phyloP scores from a whole-genome alignment of 1,284 basidiomycete species.

The Cutaneotrichosporon spelunceum region DNA sequence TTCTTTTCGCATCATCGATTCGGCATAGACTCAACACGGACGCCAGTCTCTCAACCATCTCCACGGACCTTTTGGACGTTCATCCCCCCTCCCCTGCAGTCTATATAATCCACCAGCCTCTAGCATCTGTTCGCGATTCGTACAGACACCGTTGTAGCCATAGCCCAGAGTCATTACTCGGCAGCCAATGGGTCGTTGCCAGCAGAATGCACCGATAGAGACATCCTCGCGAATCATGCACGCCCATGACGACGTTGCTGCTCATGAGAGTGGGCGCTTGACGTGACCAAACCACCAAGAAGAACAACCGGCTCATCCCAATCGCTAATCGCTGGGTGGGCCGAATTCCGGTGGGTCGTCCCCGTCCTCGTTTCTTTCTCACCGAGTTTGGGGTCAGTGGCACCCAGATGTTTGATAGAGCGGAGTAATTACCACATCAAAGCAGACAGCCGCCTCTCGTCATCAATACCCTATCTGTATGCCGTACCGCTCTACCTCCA shows the following conservation, averaged over 20 bases:
- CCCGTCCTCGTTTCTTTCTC: no score
- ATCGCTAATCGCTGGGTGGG: background rate
- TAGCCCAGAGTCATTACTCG: constrained; percentile 6
- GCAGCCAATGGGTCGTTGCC: constrained; percentile 8
- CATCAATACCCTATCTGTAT: background rate
- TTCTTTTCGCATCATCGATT: constrained; percentile 4
- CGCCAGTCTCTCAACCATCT: background rate
- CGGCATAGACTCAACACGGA: constrained; percentile 4
- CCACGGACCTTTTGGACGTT: constrained; percentile 10
- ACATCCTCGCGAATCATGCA: background rate
- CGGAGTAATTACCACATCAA: background rate
- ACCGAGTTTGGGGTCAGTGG: background rate
- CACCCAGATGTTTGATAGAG: background rate
- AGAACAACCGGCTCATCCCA: no score
- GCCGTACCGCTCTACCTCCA: background rate
- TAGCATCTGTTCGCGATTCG: constrained; percentile 4
- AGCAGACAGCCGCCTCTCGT: background rate
- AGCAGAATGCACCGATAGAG: constrained; percentile 5
- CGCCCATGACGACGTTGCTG: background rate
- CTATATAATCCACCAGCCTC: constrained; percentile 4
- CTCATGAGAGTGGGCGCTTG: background rate
- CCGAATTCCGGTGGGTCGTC: no score
- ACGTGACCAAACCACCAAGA: background rate
- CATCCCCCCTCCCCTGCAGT: background rate
- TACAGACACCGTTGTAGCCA: constrained; percentile 6